Conservation (phyloP, 2,329 filamentous ascomycete genomes). For the Clarireedia homoeocarpa region DNA sequence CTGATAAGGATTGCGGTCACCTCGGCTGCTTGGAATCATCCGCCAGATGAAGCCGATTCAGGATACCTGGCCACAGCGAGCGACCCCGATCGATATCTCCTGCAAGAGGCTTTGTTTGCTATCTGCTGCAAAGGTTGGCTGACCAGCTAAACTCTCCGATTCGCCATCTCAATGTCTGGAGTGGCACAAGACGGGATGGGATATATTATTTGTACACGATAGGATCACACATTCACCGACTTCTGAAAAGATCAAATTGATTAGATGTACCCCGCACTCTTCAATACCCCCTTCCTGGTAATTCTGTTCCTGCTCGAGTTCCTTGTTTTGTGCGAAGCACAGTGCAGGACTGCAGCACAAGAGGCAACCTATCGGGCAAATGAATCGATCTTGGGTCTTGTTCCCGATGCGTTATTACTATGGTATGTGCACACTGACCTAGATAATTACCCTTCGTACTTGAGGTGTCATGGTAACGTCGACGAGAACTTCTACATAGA, state of each 20-base stretch:
- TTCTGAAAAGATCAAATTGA: not conserved
- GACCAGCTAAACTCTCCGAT: too few relatives aligned
- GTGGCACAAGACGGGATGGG: not conserved
- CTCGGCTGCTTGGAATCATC: too few relatives aligned
- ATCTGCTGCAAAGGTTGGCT: too few relatives aligned
- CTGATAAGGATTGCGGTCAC: too few relatives aligned
- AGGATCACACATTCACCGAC: slow-evolving; percentile 6
- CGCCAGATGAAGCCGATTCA: too few relatives aligned
- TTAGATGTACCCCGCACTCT: slow-evolving; percentile 8
- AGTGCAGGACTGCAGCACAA: not conserved
- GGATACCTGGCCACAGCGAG: too few relatives aligned
- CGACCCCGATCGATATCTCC: too few relatives aligned
- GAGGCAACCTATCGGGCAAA: not conserved
- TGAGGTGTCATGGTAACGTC: not conserved
- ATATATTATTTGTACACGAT: not conserved
- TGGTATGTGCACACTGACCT: too few relatives aligned
- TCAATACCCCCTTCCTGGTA: slow-evolving; percentile 3
- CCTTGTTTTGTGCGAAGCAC: not conserved
- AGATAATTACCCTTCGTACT: not conserved
- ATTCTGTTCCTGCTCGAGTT: not conserved
- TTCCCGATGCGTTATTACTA: not conserved
- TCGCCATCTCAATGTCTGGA: not conserved
- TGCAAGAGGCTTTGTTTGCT: too few relatives aligned
- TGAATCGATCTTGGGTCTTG: not conserved
- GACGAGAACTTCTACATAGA: not conserved